Evolutionary conservation across 1,284 basidiomycete species (phyloP), one percentile per base, ranked within the genome.

Genomic region (Cystobasidium pallidum): DNA sequence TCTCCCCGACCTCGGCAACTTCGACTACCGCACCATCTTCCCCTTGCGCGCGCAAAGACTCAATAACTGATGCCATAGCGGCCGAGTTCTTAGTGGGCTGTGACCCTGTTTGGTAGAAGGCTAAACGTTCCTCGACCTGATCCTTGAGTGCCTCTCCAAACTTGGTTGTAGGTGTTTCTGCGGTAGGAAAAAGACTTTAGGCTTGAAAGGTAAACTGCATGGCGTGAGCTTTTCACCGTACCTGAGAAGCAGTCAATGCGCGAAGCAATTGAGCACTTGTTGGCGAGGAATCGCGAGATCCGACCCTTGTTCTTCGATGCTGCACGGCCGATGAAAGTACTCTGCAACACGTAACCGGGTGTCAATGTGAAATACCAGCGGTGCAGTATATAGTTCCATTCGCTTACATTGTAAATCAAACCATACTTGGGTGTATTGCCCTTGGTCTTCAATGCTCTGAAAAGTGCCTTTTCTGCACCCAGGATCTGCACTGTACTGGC

Each of bases 351-450:
- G 24, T 8, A 19, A 6, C 7, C 15, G 26, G 1, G 45, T 52
- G 59, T 26, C 19, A 19, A 36, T 13, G 17, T 0, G 21, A 66
- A 43, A 43, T 21, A 43, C 30, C 39, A 66, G 3, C n/a, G 45
- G 76, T 72, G 49, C 3, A 58, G 11, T 2, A 6, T 19, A 45
- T 19, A 17, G 45, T 30, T 36, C 13, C 4, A 2, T 34, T 57
- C 79, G 72, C 79, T 61, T 76, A 93, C 92, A 84, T 97, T 94
- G 83, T 95, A 98, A 79, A 98, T 96, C 62, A 97, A 85, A 78
- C 94, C 94, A 80, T 98, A 97, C 83, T 99, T 99, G 61, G 94
- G 95, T 72, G 95, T 98, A 83, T 98, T 94, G 80, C 97, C 94
- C 83, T 98, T 99, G 73, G 96, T 98, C 85, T 99, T 99, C 77